Conservation (phyloP, 371 early-diverging fungal species). For the Neoconidiobolus thromboides region DNA sequence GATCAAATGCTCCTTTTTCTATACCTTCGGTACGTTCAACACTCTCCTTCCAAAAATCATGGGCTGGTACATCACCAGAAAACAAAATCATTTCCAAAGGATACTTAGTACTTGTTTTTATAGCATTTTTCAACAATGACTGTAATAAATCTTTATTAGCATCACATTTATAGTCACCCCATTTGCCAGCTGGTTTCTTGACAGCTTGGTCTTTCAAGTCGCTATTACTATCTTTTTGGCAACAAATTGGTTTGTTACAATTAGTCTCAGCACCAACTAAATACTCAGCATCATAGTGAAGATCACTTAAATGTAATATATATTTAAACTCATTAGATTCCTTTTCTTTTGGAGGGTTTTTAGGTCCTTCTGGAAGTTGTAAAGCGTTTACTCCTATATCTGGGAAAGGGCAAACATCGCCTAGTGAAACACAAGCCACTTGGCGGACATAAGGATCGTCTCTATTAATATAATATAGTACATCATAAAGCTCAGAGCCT, state of each 20-base stretch:
- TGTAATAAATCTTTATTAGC: slow-evolving; percentile 21
- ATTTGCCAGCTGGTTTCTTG: slow-evolving; percentile 11
- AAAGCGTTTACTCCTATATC: not conserved
- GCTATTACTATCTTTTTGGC: slow-evolving; percentile 8
- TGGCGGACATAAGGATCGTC: not conserved
- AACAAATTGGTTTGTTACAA: slow-evolving; percentile 11
- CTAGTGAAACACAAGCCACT: not conserved
- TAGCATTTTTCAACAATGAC: slow-evolving; percentile 17
- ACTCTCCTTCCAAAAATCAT: slow-evolving; percentile 29
- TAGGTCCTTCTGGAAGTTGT: not conserved
- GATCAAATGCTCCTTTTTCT: slow-evolving; percentile 5
- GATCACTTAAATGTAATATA: not conserved
- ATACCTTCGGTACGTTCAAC: not conserved
- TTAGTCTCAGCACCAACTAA: slow-evolving; percentile 5
- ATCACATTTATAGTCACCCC: slow-evolving; percentile 15
- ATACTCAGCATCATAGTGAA: not conserved
- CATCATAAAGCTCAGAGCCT: not conserved
- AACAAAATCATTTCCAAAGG: slow-evolving; percentile 25
- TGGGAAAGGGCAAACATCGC: not conserved
- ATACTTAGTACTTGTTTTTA: slow-evolving; percentile 19
- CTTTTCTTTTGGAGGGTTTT: not conserved
- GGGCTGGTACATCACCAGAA: slow-evolving; percentile 39
- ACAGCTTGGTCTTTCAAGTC: not conserved
- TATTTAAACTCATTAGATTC: too few species aligned
- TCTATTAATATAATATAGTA: not conserved